Conservation (phyloP, 2,329 filamentous ascomycete species). For the Neofusicoccum kwambonambiense region DNA sequence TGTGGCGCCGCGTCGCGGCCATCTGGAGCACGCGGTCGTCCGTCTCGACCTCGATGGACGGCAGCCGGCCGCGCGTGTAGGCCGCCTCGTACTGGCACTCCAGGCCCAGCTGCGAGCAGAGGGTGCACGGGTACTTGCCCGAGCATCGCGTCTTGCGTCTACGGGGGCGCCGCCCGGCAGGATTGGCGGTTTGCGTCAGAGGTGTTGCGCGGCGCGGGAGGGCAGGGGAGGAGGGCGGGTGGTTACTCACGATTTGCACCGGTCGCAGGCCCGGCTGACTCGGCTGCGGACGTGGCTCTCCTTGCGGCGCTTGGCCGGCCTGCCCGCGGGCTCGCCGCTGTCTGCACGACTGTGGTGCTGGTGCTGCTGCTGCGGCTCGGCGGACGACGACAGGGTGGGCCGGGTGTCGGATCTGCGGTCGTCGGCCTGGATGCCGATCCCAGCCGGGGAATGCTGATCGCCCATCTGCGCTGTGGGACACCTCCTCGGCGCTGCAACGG, state of each 20-base stretch:
- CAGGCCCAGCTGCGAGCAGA: conserved; percentile 32
- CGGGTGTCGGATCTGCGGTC: neutral
- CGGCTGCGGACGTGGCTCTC: conserved; percentile 40
- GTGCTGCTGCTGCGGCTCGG: neutral
- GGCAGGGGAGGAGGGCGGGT: neutral
- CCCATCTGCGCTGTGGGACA: neutral
- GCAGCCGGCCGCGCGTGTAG: conserved; percentile 49
- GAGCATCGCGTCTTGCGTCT: conserved; percentile 40
- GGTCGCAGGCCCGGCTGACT: conserved; percentile 50
- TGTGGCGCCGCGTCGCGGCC: neutral
- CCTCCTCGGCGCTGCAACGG: neutral
- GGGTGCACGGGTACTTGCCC: conserved; percentile 35
- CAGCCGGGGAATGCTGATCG: neutral
- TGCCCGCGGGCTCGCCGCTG: neutral
- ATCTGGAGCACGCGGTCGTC: conserved; percentile 10
- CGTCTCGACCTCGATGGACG: conserved; percentile 40
- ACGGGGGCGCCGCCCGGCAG: neutral
- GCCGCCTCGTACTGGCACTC: conserved; percentile 51
- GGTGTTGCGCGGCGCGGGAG: no score
- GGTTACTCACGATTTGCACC: conserved; percentile 47
- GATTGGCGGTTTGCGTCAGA: neutral
- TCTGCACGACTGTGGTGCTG: neutral
- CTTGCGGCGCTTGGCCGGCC: conserved; percentile 30
- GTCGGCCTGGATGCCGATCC: neutral
- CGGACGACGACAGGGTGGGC: neutral